Evolutionary conservation across 495 filamentous ascomycete species (phyloP).

Genomic region (Parathielavia hyrcaniae): DNA sequence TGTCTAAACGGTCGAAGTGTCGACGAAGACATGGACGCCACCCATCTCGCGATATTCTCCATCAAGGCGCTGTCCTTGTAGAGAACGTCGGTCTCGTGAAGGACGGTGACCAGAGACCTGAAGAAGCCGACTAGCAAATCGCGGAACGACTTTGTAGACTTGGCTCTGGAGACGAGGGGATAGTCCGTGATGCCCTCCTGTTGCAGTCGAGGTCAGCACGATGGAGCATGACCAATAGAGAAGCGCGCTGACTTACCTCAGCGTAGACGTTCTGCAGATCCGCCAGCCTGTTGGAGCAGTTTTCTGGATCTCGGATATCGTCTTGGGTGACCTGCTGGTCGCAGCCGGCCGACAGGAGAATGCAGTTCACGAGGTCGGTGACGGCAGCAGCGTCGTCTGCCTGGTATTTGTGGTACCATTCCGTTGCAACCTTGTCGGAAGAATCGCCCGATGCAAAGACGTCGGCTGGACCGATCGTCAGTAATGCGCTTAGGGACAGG

Average conservation of each 20-base stretch:
- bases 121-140: constrained; percentile 72
- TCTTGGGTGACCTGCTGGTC: constrained; percentile 63
- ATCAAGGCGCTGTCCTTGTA: constrained; percentile 68
- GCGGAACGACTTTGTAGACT: constrained; percentile 65
- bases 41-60: constrained; percentile 81
- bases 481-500: constrained; percentile 22
- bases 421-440: constrained; percentile 67
- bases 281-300: constrained; percentile 56
- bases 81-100: constrained; percentile 67
- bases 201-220: constrained; percentile 1
- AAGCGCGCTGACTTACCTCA: constrained; percentile 42
- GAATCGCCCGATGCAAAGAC: constrained; percentile 68
- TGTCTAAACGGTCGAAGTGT: constrained; percentile 82
- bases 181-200: constrained; percentile 78
- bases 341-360: constrained; percentile 77
- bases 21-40: constrained; percentile 78
- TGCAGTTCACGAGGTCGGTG: constrained; percentile 80
- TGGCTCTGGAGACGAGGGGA: constrained; percentile 78
- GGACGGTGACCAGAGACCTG: constrained; percentile 59
- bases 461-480: constrained; percentile 51
- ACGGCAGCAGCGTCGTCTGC: constrained; percentile 60
- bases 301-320: constrained; percentile 82
- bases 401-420: constrained; percentile 73
- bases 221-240: constrained; percentile 21
- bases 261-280: constrained; percentile 80